phyloP scores from a whole-genome alignment of 352 stramenopile species.

The Pythium angustatum region DNA sequence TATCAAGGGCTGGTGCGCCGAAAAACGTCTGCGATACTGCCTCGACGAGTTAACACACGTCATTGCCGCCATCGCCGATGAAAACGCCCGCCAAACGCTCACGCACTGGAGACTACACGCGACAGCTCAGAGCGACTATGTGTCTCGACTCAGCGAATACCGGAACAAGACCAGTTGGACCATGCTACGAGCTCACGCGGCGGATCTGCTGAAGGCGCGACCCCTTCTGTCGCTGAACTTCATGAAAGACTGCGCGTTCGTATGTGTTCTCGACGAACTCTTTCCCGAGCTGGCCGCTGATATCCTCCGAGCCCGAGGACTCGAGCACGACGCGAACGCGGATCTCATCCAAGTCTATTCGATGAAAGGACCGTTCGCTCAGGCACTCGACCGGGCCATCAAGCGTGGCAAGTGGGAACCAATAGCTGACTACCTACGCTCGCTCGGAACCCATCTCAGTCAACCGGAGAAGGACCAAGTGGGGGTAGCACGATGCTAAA shows the following conservation, averaged over 20 bases:
- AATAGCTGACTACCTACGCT: neutral
- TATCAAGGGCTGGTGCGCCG: neutral
- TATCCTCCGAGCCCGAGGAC: neutral
- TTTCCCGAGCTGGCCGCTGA: neutral
- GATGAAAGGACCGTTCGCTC: neutral
- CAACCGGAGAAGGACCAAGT: neutral
- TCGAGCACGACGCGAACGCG: neutral
- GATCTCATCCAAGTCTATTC: neutral
- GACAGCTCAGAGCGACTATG: no score
- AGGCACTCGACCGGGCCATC: neutral
- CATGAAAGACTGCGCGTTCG: neutral
- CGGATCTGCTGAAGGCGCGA: neutral
- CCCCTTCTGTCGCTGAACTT: constrained; percentile 1
- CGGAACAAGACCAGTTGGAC: neutral
- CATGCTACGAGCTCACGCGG: neutral
- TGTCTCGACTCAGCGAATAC: no score
- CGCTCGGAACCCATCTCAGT: neutral
- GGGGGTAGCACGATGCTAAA: neutral
- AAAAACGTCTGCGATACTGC: neutral
- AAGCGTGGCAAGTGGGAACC: neutral
- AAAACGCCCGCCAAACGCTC: neutral
- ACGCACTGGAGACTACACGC: neutral
- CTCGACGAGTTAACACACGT: neutral
- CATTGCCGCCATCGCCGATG: neutral
- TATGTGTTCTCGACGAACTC: neutral